A percentile compares a stretch with the other conserved stretches of the same genome.
Evolutionary conservation across 306 rosid species (phyloP).

Genomic region (Cucurbita moschata): DNA sequence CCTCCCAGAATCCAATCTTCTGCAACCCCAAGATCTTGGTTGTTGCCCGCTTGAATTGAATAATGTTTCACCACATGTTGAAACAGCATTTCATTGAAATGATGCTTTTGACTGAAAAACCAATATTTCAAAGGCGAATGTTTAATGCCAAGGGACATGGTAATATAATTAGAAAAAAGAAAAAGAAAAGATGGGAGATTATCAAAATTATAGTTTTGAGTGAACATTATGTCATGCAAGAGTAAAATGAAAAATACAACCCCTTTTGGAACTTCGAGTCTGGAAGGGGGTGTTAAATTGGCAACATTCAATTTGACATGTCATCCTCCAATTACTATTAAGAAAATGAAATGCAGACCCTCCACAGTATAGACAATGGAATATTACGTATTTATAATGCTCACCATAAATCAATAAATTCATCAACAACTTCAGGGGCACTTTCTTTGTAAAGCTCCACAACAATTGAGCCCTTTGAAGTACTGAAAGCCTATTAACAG

Average conservation of each 20-base stretch:
- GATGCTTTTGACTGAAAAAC: slow-evolving; percentile 71
- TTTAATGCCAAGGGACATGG: neutral
- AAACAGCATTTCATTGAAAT: slow-evolving; percentile 74
- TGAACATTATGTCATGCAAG: neutral
- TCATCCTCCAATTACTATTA: neutral
- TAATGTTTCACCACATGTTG: slow-evolving; percentile 69
- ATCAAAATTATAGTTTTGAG: neutral
- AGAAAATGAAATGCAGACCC: neutral
- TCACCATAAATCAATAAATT: slow-evolving; percentile 92
- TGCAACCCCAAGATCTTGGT: slow-evolving; percentile 48
- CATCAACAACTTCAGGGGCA: slow-evolving; percentile 93
- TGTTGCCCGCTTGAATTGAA: slow-evolving; percentile 73
- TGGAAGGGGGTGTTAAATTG: neutral
- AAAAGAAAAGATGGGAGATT: neutral
- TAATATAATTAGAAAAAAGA: neutral
- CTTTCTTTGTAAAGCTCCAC: slow-evolving; percentile 71
- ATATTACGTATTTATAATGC: slow-evolving; percentile 12
- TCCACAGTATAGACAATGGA: neutral
- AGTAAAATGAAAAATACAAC: neutral
- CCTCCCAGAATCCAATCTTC: slow-evolving; percentile 80
- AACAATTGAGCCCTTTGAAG: slow-evolving; percentile 66
- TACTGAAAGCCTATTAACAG: slow-evolving; percentile 47
- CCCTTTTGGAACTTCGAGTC: neutral
- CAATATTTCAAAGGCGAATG: neutral
- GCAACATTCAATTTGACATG: neutral